Evolutionary conservation across 1,284 basidiomycete species (phyloP), one percentile per base, ranked within the genome.

Genomic region (Ustilago shanxiensis): DNA sequence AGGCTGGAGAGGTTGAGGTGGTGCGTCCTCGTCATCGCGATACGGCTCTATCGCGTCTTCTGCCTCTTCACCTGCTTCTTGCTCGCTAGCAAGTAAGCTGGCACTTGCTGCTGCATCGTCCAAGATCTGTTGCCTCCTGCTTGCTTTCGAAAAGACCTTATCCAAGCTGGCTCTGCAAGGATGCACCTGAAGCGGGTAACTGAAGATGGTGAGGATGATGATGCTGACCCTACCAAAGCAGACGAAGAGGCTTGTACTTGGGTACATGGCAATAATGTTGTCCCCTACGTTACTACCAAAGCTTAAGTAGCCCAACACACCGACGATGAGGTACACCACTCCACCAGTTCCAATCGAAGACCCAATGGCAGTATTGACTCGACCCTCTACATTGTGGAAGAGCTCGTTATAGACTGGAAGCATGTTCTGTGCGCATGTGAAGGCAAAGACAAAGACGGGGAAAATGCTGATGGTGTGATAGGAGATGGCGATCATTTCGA

Each of bases 201-300:
- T 83, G 52, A 84, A 84, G 41, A 86, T 62, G 39, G 83, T 95
- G 31, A 98, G 90, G 51, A 94, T 88, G 44, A 95, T 93, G 80
- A 99, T 97, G 20, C 95, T 95, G 9, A 98, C 88, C 83, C 98
- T 94, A 7, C 95, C 95, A 72, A 97, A 86, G 44, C 95, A 95
- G 73, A 99, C 93, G 86, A 97, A 93, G 35, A 96, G 87, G 41
- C 94, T 95, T 1, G 93, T 93, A n/a, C 93, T 91, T 1, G 95
- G 95, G 83, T 97, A 98, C 86, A 80, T 85, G 39, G 84, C 79
- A 44, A 85, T 85, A 60, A 86, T 84, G 64, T 86, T 86, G 55
- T 79, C 76, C 18, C 75, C 73, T 3, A 83, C 80, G 81, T 91
- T 92, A 52, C 91, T 91, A 1, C 97, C 97, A 86, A 99, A 99